Conservation (phyloP, 2,329 filamentous ascomycete species). For the Chrysoporthe puriensis region DNA sequence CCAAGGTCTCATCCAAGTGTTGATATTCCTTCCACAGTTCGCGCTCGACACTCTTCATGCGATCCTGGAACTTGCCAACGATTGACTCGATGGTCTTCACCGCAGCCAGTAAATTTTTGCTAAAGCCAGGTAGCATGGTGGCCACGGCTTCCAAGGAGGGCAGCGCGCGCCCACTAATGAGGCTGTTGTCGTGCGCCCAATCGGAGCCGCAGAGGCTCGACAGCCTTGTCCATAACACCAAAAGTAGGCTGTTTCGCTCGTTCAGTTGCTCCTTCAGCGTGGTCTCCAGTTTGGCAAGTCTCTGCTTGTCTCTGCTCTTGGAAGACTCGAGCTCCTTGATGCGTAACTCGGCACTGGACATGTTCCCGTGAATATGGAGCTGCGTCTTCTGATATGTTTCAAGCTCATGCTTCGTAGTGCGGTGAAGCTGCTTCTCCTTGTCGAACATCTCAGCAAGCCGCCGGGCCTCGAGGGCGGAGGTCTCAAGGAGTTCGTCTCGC, state of each 20-base stretch:
- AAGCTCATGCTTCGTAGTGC: slow-evolving; percentile 84
- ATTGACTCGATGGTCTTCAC: slow-evolving; percentile 86
- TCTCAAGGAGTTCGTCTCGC: slow-evolving; percentile 86
- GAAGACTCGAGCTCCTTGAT: slow-evolving; percentile 85
- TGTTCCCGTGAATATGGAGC: slow-evolving; percentile 82
- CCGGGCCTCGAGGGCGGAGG: slow-evolving; percentile 81
- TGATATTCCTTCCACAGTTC: slow-evolving; percentile 93
- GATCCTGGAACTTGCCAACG: slow-evolving; percentile 74
- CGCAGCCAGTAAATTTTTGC: slow-evolving; percentile 83
- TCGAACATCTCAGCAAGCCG: slow-evolving; percentile 87
- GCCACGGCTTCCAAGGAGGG: slow-evolving; percentile 85
- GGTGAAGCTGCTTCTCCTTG: slow-evolving; percentile 83
- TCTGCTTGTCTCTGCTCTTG: slow-evolving; percentile 76
- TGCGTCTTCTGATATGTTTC: slow-evolving; percentile 89
- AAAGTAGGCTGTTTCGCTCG: slow-evolving; percentile 86
- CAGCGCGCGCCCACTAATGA: slow-evolving; percentile 83
- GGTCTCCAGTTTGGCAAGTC: slow-evolving; percentile 74
- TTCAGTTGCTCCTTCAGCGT: slow-evolving; percentile 83
- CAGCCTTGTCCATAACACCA: slow-evolving; percentile 88
- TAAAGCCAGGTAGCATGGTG: slow-evolving; percentile 84
- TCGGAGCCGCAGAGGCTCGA: slow-evolving; percentile 85
- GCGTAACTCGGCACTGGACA: slow-evolving; percentile 81
- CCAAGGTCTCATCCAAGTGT: slow-evolving; percentile 78
- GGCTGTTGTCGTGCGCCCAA: slow-evolving; percentile 86
- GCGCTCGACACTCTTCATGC: slow-evolving; percentile 84